Evolutionary conservation across 179 eudicot genomes (phyloP).

Genomic region (Carnegiea gigantea): DNA sequence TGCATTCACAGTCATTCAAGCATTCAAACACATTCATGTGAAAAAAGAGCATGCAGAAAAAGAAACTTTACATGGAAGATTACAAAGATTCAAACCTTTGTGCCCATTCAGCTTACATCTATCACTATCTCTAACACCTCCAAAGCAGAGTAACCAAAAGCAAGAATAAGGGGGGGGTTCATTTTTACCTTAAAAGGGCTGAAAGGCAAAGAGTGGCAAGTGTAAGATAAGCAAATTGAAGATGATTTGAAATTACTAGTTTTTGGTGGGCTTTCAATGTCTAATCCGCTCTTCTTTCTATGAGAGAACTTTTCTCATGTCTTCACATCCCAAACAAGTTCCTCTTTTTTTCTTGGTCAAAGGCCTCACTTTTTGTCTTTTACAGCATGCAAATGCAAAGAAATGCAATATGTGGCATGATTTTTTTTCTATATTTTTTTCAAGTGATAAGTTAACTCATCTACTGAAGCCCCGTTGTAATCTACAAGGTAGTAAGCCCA

Average conservation of each 20-base stretch:
- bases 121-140: background rate
- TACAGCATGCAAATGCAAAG: constrained; percentile 23
- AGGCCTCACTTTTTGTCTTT: constrained; percentile 28
- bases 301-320: constrained; percentile 1
- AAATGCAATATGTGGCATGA: background rate
- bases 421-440: too few species aligned
- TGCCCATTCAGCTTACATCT: background rate
- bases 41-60: constrained; percentile 19
- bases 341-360: constrained; percentile 19
- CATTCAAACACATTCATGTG: background rate
- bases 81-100: constrained; percentile 26
- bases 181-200: constrained; percentile 26
- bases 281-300: constrained; percentile 15
- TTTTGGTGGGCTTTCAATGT: constrained; percentile 43
- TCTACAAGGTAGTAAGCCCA: too few species aligned
- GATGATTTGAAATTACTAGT: constrained; percentile 32
- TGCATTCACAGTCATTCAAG: background rate
- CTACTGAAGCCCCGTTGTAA: too few species aligned
- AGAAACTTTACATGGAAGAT: constrained; percentile 11
- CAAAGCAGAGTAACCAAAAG: constrained; percentile 24
- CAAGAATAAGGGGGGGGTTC: constrained; percentile 11
- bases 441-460: too few species aligned
- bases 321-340: background rate
- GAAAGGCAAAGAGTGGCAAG: constrained; percentile 32
- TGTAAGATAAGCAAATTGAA: constrained; percentile 15